Evolutionary conservation across 1,139 yeast genomes (phyloP), one percentile per base, ranked within the genome.

Genomic region (Arxiozyma slooffiae): DNA sequence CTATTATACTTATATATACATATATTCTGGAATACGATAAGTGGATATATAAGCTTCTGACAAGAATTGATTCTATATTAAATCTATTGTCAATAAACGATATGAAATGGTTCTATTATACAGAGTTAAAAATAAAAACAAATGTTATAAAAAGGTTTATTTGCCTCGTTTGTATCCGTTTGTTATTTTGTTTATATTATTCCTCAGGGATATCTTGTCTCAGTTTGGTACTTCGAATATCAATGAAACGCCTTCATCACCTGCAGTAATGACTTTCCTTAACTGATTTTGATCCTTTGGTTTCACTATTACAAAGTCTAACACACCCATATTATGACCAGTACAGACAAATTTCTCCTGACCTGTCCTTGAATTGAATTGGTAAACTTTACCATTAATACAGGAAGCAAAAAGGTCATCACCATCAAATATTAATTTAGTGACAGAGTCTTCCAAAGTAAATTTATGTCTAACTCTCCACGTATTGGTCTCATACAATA

Each of bases 181-280:
- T 30, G 6, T 30, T 30, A 21, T 17, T 26, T 38, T n/a, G 7
- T 8, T 18, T 17, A 26, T 18, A 17, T 20, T 18, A 22, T 26
- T 14, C 23, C 18, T 37, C 22, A 16, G 11, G 1, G 9, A 14
- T 39, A 39, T 18, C 17, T 20, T 17, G 1, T 16, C n/a, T 49
- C 52, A 61, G 44, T 60, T 61, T 48, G 67, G 67, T 30, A 64
- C 60, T 52, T 76, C 74, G 61, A 82, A 90, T 7, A 92, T 79
- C 58, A 92, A 73, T 7, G 95, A 81, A 38, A 92, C 97, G 57
- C 96, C 96, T 67, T 92, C 98, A 67, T 92, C 98, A 55, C 97
- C 97, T n/a, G 97, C 98, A 26, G 97, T 87, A 41, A 89, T 77
- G 48, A 94, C 64, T 63, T 84, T 81, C 52, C 76, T 76, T 41